Evolutionary conservation across 176 grass and related monocot genomes (phyloP).

Genomic region (Phoenix dactylifera): DNA sequence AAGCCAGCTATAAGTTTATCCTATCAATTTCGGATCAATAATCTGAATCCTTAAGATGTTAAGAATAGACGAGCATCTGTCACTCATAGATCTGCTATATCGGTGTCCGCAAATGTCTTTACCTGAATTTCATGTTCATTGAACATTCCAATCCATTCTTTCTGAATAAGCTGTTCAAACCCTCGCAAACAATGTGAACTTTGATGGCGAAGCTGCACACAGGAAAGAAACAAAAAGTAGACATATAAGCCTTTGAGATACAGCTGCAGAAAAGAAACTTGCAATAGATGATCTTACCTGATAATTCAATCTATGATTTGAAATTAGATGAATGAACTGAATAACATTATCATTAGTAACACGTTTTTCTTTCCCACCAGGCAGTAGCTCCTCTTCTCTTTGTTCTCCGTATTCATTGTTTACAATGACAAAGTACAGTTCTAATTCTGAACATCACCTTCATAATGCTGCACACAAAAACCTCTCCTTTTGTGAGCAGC

Average conservation of each 20-base stretch:
- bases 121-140: slow-evolving; percentile 99
- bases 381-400: slow-evolving; percentile 82
- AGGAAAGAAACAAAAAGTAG: slow-evolving; percentile 19
- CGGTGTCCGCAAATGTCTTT: not conserved
- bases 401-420: slow-evolving; percentile 99
- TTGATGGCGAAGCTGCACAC: slow-evolving; percentile 68
- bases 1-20: too few species aligned
- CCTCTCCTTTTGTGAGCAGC: too few species aligned
- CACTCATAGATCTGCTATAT: too few species aligned
- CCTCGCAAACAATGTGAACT: slow-evolving; percentile 85
- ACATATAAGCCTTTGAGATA: not conserved
- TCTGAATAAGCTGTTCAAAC: slow-evolving; percentile 89
- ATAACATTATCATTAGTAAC: slow-evolving; percentile 98
- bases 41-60: too few species aligned
- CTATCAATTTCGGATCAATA: too few species aligned
- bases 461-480: slow-evolving; percentile 50
- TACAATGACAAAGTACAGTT: slow-evolving; percentile 91
- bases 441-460: slow-evolving; percentile 77
- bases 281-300: slow-evolving; percentile 36
- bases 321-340: slow-evolving; percentile 91
- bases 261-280: not conserved
- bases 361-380: slow-evolving; percentile 65
- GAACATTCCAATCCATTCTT: slow-evolving; percentile 97
- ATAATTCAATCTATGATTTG: slow-evolving; percentile 84
- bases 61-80: too few species aligned